Evolutionary conservation across 2,329 filamentous ascomycete species (phyloP), one percentile per base, ranked within the genome.

Genomic region (Scytalidium sp.): DNA sequence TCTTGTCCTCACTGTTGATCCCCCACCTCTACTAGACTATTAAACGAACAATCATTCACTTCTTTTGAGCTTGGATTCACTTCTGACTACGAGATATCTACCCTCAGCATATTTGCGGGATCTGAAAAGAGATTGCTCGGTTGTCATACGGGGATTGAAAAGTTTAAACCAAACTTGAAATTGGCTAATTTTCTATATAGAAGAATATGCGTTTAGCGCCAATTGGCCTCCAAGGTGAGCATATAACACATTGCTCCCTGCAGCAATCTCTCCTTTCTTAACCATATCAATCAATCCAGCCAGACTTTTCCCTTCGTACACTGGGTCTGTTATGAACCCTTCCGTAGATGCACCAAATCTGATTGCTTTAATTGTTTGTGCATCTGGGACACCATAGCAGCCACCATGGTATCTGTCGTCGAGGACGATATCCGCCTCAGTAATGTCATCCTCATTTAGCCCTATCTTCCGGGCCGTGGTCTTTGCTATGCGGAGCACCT

Each of bases 301-400:
- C 64, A 90, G 69, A 57, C 81, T 87, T 77, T 90, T 90, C 1
- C 87, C 87, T 68, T 88, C 85, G 60, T 90, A 90, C 1, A 90
- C 86, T 0, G 85, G 86, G 61, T 90, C 86, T 0, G 85, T 89
- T 54, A 90, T 86, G 58, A 90, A 84, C 0, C 79, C 86, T 70
- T 90, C 87, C 1, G 81, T 87, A 51, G 72, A 66, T 0, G 86
- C 86, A 4, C 81, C 83, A 61, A 87, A 83, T 64, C 78, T 78
- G 63, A 90, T 89, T 0, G 85, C 85, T 25, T 82, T 82, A 45
- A 85, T 75, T 1, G 86, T 90, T 59, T 71, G 70, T 63, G 80
- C 69, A 56, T 87, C 83, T 0, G 85, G 83, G 50, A 88, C 75
- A 2, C 86, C 87, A 64, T 90, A 89, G 6, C 76, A 69, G 7